Base-by-base conservation (phyloP, 2,329 filamentous ascomycete species). In the Fusarium sp. region DNA sequence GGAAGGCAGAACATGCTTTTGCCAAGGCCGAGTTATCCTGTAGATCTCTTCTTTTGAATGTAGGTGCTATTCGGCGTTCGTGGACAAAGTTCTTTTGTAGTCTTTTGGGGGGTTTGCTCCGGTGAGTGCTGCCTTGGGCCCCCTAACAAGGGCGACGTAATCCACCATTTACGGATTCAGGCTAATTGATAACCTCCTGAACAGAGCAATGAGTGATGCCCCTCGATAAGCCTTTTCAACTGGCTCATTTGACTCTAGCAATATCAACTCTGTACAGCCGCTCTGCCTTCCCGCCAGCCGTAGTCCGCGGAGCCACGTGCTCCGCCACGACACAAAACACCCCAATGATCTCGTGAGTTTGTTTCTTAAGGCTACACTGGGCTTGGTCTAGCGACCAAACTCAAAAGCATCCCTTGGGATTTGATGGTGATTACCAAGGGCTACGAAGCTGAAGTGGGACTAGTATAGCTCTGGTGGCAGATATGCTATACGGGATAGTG, bases 381-480 rank as follows among this genome's bases (percentile, higher is more conserved):
- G 5, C 20, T 38, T 5, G 35, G 24, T 15, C 12, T 54, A 54
- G 51, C 5, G 8, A 22, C 7, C 10, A 13, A 54, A 54, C 24
- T 39, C 24, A 39, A 54, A 54, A 22, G 3, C 3, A 38, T 22
- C n/a, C 8, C 18, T 17, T 22, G 18, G 5, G 15, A 24, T n/a
- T 51, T 51, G 48, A 24, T 12, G 5, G 10, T 17, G n/a, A 22
- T 32, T 32, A 24, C 24, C n/a, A 36, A 38, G 26, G 7, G 50
- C 7, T 22, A 38, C 50, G 15, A 53, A 54, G 50, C 32, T 54
- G 24, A 38, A 38, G 50, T 54, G 50, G 50, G 18, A 2, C 32
- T 1, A 10, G 13, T 20, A 22, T 47, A 47, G 24, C 9, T 4
- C 9, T 18, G 32, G 14, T 0, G 0, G 14, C 6, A 17, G 18